Evolutionary conservation across 441 rosid species (phyloP).

Genomic region (Melastoma candidum): DNA sequence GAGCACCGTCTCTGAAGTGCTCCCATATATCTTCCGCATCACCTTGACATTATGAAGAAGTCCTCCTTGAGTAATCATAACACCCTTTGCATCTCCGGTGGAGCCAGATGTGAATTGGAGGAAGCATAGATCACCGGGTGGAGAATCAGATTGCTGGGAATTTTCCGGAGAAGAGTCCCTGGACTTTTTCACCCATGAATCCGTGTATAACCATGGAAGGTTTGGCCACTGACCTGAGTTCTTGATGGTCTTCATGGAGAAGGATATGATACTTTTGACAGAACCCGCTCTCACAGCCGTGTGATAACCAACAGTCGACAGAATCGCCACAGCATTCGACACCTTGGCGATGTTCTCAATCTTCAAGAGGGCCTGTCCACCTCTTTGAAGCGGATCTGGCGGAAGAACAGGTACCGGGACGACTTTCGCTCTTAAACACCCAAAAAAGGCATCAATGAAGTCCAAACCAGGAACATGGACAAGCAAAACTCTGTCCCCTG

Average conservation of each 20-base stretch:
- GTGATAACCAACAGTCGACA: slow-evolving; percentile 48
- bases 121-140: slow-evolving; percentile 44
- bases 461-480: slow-evolving; percentile 64
- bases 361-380: slow-evolving; percentile 67
- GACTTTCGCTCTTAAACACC: slow-evolving; percentile 54
- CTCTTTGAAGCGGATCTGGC: slow-evolving; percentile 63
- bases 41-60: slow-evolving; percentile 60
- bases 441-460: slow-evolving; percentile 60
- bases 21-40: slow-evolving; percentile 44
- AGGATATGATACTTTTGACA: slow-evolving; percentile 40
- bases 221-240: slow-evolving; percentile 43
- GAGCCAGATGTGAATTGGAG: slow-evolving; percentile 74
- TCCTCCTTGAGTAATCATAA: slow-evolving; percentile 60
- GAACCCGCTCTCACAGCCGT: slow-evolving; percentile 53
- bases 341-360: slow-evolving; percentile 57
- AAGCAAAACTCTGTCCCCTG: slow-evolving; percentile 53
- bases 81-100: slow-evolving; percentile 73
- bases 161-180: slow-evolving; percentile 13
- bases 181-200: slow-evolving; percentile 50
- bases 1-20: slow-evolving; percentile 53
- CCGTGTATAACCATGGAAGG: slow-evolving; percentile 63
- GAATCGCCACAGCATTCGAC: slow-evolving; percentile 44
- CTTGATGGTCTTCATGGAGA: slow-evolving; percentile 29
- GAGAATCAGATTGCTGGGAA: slow-evolving; percentile 23
- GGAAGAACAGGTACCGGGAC: slow-evolving; percentile 71